Evolutionary conservation across 495 filamentous ascomycete genomes (phyloP).

Genomic region (Penicillium herquei): DNA sequence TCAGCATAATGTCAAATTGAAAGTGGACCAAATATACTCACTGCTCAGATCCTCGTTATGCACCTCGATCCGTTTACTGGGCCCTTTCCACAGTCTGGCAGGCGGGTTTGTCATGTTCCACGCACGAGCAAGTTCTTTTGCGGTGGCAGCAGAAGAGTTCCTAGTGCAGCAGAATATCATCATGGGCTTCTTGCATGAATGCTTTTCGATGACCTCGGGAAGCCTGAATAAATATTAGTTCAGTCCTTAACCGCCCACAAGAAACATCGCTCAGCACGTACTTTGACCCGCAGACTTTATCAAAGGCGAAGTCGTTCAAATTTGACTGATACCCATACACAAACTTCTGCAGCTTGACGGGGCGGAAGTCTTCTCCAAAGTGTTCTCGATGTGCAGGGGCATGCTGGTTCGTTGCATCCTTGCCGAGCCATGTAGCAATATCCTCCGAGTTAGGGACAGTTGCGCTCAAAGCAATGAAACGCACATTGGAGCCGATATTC

Average conservation of each 20-base stretch:
- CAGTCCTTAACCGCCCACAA: too few relatives aligned
- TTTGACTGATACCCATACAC: conserved; percentile 71
- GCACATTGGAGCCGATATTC: conserved; percentile 77
- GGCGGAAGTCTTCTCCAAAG: conserved; percentile 92
- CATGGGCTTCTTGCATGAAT: conserved; percentile 79
- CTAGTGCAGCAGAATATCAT: conserved; percentile 92
- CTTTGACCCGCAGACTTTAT: conserved; percentile 74
- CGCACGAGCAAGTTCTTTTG: conserved; percentile 66
- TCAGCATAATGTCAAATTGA: background rate
- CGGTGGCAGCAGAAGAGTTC: conserved; percentile 73
- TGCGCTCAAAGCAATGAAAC: conserved; percentile 89
- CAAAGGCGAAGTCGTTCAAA: conserved; percentile 84
- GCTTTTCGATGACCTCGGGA: conserved; percentile 68
- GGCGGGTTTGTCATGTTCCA: conserved; percentile 57
- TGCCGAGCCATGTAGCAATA: conserved; percentile 90
- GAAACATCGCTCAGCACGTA: conserved; percentile 25
- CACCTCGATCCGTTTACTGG: conserved; percentile 53
- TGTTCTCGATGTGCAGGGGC: conserved; percentile 68
- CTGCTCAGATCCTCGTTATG: conserved; percentile 62
- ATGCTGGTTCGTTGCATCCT: conserved; percentile 61
- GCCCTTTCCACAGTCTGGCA: conserved; percentile 67
- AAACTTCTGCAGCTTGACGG: conserved; percentile 81
- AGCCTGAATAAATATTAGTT: conserved; percentile 45
- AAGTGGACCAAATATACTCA: conserved; percentile 21
- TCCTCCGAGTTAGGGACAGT: conserved; percentile 92